Conservation (phyloP, 192 early-diverging fungal species). For the Pilaira anomala region DNA sequence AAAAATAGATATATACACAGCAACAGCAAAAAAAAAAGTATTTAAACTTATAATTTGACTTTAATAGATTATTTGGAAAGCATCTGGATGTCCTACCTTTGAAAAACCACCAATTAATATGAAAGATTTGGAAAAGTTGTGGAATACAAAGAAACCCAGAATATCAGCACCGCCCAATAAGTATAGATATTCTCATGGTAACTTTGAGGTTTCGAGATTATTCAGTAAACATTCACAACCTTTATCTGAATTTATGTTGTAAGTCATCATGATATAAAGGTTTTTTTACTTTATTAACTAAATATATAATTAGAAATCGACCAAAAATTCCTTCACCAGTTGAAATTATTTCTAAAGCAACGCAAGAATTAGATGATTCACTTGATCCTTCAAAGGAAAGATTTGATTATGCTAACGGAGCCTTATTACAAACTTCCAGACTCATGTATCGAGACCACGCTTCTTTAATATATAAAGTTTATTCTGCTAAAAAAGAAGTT, state of each 20-base stretch:
- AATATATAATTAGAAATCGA: slow-evolving; percentile 13
- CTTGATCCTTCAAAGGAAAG: slow-evolving; percentile 4
- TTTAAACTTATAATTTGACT: not conserved
- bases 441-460: slow-evolving; percentile 15
- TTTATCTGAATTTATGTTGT: slow-evolving; percentile 23
- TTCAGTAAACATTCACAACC: slow-evolving; percentile 4
- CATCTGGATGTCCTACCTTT: slow-evolving; percentile 70
- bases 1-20: slow-evolving; percentile 11
- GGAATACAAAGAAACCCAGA: slow-evolving; percentile 11
- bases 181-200: slow-evolving; percentile 29
- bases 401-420: slow-evolving; percentile 29
- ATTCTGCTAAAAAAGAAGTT: slow-evolving; percentile 27
- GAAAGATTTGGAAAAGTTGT: slow-evolving; percentile 33
- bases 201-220: slow-evolving; percentile 21
- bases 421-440: slow-evolving; percentile 27
- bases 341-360: slow-evolving; percentile 11
- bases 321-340: slow-evolving; percentile 12
- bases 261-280: not conserved
- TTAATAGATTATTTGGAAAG: slow-evolving; percentile 73
- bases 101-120: slow-evolving; percentile 50
- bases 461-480: slow-evolving; percentile 22
- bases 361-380: slow-evolving; percentile 13
- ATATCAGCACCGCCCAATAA: slow-evolving; percentile 6
- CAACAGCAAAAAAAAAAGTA: not conserved
- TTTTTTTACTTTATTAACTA: not conserved